Evolutionary conservation across 805 yeast species (phyloP), one percentile per base, ranked within the genome.

Genomic region (Limtongia smithiae): DNA sequence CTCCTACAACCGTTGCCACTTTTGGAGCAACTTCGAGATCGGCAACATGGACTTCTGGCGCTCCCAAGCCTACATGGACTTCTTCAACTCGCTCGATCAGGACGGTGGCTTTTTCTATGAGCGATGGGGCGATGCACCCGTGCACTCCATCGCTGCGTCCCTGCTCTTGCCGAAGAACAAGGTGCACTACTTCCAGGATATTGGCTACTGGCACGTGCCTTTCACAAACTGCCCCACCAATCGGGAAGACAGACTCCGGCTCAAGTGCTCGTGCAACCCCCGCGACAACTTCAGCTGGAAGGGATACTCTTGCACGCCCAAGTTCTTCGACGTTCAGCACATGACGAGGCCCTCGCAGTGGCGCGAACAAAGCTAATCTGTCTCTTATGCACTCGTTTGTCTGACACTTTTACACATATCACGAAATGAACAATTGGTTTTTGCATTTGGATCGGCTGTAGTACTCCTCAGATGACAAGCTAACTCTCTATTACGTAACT

Each of bases 91-190:
- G 51, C 70, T 82, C 51, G 88, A 82, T 65, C 60, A 69, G 44
- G 72, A 78, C 2, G 85, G 85, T 22, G 83, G 84, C 38, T 82
- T 82, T 66, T 82, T 80, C 66, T 82, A 82, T 66, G 86, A 82
- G 65, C 71, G 88, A 65, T 82, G 88, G 88, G 88, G 88, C 22
- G 88, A 82, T 65, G 88, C 88, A 0, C 87, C 87, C 2, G 75
- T 82, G 38, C 88, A 82, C 65, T 75, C 85, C 2, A 69, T 82
- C 51, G 88, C 82, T 3, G 83, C 76, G 2, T 71, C 82, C 0
- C 69, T 78, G 51, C 71, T 82, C 63, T 60, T 80, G 49, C 71
- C 78, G 22, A 73, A 69, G 50, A 72, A 72, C 24, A 69, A 78
- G 55, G 66, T 82, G 25, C 84, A 81, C 55, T 74, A 75, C 65